Evolutionary conservation across 108 stramenopile species (phyloP), one percentile per base, ranked within the genome.

Genomic region (Fistulifera pelliculosa): DNA sequence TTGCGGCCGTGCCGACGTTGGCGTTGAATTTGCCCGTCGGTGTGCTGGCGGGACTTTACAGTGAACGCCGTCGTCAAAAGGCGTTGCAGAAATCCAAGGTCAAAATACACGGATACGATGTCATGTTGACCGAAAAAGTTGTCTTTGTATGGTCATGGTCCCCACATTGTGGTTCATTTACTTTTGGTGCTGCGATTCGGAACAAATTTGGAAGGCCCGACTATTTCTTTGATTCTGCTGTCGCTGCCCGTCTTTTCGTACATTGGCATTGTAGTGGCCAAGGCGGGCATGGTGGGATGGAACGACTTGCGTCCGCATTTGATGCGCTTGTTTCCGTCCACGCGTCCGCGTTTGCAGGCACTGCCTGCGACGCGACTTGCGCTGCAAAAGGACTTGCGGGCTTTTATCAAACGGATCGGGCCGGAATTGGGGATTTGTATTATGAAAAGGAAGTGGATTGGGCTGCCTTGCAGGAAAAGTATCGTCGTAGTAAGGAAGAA

Each of bases 91-190:
- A 73, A 14, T 93, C 91, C 31, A 95, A 93, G 54, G 97, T 98
- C 31, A 98, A 98, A 66, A 79, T 98, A 54, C 16, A 49, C 39
- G 97, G 77, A 14, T 74, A 73, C 51, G 97, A 98, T 64, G 97
- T 98, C 2, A 79, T 98, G 89, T 71, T 98, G 42, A 86, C 88
- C 38, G 95, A 96, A 61, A 92, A 96, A 61, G 82, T 98, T 44
- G 56, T 94, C 38, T 95, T 49, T 98, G 88, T 54, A 94, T 98
- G 47, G 86, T 98, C n/a, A 79, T 90, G 27, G 94, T 98, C 19
- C 97, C 97, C 35, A 49, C 75, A 10, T 74, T 98, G 40, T 98
- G 97, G 97, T 14, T 94, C 15, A 45, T 84, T 25, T 96, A 98
- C 60, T 85, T 79, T 25, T 93, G 16, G 38, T 87, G 7, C 60